phyloP scores from a whole-genome alignment of 1,139 yeast species.

The Magnusiomyces sp. region DNA sequence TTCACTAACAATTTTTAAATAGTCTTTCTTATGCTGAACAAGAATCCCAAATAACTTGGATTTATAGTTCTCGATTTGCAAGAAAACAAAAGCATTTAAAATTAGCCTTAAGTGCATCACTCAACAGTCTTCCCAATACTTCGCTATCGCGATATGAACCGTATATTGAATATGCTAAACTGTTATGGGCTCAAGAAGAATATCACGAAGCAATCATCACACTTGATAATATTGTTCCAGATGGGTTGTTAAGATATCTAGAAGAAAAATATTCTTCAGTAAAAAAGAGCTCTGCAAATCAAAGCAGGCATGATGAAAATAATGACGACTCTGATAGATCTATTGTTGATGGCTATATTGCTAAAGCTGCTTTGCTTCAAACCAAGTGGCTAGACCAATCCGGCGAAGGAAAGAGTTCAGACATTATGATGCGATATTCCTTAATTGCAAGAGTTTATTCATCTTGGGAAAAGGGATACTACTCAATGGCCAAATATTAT shows the following conservation, averaged over 20 bases:
- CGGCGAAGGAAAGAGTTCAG: slow-evolving; percentile 71
- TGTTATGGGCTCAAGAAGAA: slow-evolving; percentile 87
- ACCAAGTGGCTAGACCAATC: slow-evolving; percentile 87
- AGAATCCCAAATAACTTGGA: slow-evolving; percentile 45
- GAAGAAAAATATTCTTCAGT: slow-evolving; percentile 5
- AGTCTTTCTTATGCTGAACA: slow-evolving; percentile 32
- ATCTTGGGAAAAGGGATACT: slow-evolving; percentile 73
- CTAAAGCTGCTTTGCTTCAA: slow-evolving; percentile 50
- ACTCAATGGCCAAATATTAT: slow-evolving; percentile 71
- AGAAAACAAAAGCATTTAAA: slow-evolving; percentile 63
- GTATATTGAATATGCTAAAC: slow-evolving; percentile 70
- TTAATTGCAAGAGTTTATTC: slow-evolving; percentile 50
- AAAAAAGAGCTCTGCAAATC: background rate
- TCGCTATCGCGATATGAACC: slow-evolving; percentile 27
- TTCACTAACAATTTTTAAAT: slow-evolving; percentile 23
- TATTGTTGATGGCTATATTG: slow-evolving; percentile 17
- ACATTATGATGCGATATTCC: slow-evolving; percentile 61
- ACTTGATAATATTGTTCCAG: slow-evolving; percentile 40
- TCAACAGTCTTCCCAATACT: slow-evolving; percentile 51
- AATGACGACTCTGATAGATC: background rate
- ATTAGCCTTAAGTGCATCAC: slow-evolving; percentile 62
- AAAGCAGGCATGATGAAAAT: background rate
- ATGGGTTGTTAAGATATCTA: slow-evolving; percentile 18
- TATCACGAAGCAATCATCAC: slow-evolving; percentile 76
- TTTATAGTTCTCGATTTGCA: slow-evolving; percentile 57